Percentiles rank a stretch among this genome's conserved stretches.
These are phyloP conservation scores for Lithospermum erythrorhizon DNA, from an alignment of 257 asterid species.

Conservation along the genomic window DNA sequence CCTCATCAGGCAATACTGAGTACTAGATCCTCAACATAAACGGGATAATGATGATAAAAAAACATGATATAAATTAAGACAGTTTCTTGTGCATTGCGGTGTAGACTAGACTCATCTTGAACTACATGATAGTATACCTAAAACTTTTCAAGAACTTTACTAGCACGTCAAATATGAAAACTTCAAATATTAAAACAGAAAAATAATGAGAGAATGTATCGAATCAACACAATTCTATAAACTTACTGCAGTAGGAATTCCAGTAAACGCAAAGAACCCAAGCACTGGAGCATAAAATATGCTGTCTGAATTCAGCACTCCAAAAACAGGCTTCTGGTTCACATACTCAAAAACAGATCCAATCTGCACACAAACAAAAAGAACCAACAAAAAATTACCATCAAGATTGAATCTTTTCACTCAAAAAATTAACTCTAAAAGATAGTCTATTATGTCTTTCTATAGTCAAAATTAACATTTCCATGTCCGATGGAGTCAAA, in stretches of 20 bases:
- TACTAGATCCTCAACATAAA: too few relatives aligned
- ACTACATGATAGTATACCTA: not conserved
- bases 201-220: not conserved
- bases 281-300: constrained; percentile 79
- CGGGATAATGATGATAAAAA: too few relatives aligned
- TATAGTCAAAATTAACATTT: too few relatives aligned
- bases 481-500: too few relatives aligned
- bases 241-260: constrained; percentile 80
- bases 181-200: not conserved
- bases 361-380: constrained; percentile 43
- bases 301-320: constrained; percentile 72
- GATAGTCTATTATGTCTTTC: too few relatives aligned
- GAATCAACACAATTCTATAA: not conserved
- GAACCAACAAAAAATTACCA: constrained; percentile 1
- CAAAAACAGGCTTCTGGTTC: constrained; percentile 78
- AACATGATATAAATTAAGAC: too few relatives aligned
- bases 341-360: constrained; percentile 85
- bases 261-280: constrained; percentile 78
- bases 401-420: constrained; percentile 12
- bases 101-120: not conserved
- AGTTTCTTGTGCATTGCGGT: not conserved
- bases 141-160: not conserved
- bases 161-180: not conserved
- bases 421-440: not conserved
- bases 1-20: too few relatives aligned